Evolutionary conservation across 257 asterid species (phyloP).

Genomic region (Salvia hispanica): DNA sequence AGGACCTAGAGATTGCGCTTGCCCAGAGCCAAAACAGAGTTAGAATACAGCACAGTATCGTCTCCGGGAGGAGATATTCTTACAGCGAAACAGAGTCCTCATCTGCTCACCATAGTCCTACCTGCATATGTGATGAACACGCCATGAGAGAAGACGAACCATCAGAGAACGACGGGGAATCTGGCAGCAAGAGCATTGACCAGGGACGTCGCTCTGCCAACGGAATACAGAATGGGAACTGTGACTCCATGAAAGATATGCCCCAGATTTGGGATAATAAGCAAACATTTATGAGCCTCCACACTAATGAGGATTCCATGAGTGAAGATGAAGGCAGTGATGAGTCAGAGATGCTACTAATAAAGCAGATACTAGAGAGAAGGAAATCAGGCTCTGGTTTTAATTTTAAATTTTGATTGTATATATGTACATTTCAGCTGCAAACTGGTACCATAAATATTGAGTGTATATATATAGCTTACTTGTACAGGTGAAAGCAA

Average conservation of each 20-base stretch:
- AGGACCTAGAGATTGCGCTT: constrained; percentile 62
- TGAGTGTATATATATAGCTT: constrained; percentile 36
- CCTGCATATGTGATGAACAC: constrained; percentile 32
- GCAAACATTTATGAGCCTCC: constrained; percentile 25
- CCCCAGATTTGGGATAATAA: too few species aligned
- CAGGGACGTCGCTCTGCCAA: not conserved
- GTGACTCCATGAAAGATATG: constrained; percentile 16
- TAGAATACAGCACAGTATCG: constrained; percentile 29
- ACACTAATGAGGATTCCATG: constrained; percentile 31
- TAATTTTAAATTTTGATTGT: constrained; percentile 31
- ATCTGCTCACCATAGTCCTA: constrained; percentile 37
- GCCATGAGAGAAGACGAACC: constrained; percentile 20
- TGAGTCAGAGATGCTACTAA: constrained; percentile 44
- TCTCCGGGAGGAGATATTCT: constrained; percentile 32
- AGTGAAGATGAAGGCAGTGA: constrained; percentile 43
- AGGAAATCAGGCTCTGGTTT: constrained; percentile 42
- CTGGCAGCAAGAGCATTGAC: not conserved
- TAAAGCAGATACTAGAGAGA: constrained; percentile 45
- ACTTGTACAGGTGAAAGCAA: constrained; percentile 31
- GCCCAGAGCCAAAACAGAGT: constrained; percentile 31
- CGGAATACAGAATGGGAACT: constrained; percentile 13
- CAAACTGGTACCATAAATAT: not conserved
- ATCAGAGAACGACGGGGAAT: constrained; percentile 8
- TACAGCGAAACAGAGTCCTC: constrained; percentile 38
- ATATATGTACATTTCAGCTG: constrained; percentile 12